Base-by-base conservation (phyloP, 805 yeast species). In the Yamadazyma phyllophila region DNA sequence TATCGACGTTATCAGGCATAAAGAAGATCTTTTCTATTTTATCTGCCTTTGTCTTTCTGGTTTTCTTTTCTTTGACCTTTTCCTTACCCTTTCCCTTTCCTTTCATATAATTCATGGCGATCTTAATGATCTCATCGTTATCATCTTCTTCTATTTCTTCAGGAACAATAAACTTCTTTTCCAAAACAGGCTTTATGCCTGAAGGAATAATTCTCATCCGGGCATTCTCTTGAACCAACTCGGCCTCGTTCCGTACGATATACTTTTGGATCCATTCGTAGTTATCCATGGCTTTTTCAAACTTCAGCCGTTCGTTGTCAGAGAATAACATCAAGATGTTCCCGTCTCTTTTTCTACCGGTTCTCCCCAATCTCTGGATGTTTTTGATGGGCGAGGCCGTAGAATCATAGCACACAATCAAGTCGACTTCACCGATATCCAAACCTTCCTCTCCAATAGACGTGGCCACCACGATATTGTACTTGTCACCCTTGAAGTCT, bases 361-460 rank as follows among this genome's bases (percentile, higher is more conserved):
- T 94, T 67, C 99, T 81, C 24, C 99, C 99, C 95, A 94, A 89
- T 55, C 99, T 71, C 62, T 94, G 99, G 34, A 94, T 78, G 55
- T 87, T 90, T 48, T 95, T 88, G 46, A 94, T 92, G 0, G 98
- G 97, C 37, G 96, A 88, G 26, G 90, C 76, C 0, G 97, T 90
- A 0, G 96, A 88, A 58, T 94, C 99, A 65, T 82, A 94, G 60
- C 97, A 91, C 7, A 94, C 76, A 54, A 94, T 92, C 56, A 94
- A 62, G 63, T 94, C 99, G 43, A 94, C 99, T 61, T 95, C 97
- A 27, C 99, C 99, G 53, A 94, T 95, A 71, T 94, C 99, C 52
- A 94, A 74, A 37, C 99, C 99, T 71, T 94, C 99, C 62, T 94
- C 99, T 39, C 98, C 99, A 59, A 94, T 92, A 0, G 97, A 90